Conservation (phyloP, 1,284 basidiomycete genomes). For the Laetiporus sulphureus region DNA sequence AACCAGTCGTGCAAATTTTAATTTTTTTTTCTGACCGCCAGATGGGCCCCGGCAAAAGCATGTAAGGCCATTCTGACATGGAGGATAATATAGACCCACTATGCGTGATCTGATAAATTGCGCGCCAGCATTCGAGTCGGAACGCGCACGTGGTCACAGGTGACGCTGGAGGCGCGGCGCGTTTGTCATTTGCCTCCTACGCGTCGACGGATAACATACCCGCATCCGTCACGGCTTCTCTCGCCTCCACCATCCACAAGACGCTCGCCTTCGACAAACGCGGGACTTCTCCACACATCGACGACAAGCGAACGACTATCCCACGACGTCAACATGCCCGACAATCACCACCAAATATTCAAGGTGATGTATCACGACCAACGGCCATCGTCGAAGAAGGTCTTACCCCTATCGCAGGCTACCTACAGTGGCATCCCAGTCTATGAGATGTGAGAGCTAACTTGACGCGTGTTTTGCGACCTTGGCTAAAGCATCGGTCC, state of each 20-base stretch:
- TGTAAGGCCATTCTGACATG: too few relatives aligned
- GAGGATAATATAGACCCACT: too few relatives aligned
- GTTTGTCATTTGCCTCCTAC: slow-evolving; percentile 11
- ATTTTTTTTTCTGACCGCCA: too few relatives aligned
- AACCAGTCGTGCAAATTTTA: too few relatives aligned
- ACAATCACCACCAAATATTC: slow-evolving; percentile 65
- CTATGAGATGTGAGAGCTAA: slow-evolving; percentile 68
- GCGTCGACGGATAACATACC: slow-evolving; percentile 8
- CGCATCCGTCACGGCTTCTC: slow-evolving; percentile 2
- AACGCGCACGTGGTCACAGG: slow-evolving; percentile 2
- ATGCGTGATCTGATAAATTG: too few relatives aligned
- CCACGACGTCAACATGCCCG: slow-evolving; percentile 47
- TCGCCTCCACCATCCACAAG: background rate
- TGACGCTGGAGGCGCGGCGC: slow-evolving; percentile 7
- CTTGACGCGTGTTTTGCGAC: slow-evolving; percentile 22
- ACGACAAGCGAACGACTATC: background rate
- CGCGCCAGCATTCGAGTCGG: background rate
- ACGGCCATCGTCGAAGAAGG: too few relatives aligned
- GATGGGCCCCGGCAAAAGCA: too few relatives aligned
- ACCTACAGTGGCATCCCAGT: slow-evolving; percentile 86
- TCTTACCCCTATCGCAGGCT: slow-evolving; percentile 51
- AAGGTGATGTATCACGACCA: slow-evolving; percentile 61
- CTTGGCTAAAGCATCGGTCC: slow-evolving; percentile 29
- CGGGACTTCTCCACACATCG: background rate
- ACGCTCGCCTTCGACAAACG: slow-evolving; percentile 1